Base-by-base conservation (phyloP, 331 rosid genomes). In the Quercus lobata region DNA sequence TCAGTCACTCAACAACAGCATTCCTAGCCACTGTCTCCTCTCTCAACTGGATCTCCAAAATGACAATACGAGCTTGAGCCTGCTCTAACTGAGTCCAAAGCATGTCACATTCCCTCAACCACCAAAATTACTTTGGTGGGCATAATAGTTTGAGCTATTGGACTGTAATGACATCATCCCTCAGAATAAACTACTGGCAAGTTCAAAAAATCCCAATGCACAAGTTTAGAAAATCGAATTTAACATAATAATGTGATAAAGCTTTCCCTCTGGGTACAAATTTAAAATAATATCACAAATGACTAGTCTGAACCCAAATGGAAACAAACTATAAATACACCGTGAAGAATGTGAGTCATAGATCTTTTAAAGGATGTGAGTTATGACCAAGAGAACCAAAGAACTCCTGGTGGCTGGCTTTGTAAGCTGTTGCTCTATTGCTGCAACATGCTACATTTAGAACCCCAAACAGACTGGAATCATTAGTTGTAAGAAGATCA, bases 211-310 rank as follows among this genome's bases (percentile, higher is more conserved):
- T 6, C 60, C 56, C 70, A 63, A 55, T 3, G 69, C 66, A 10
- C 32, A 27, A 78, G 24, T 15, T 63, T 74, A n/a, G 69, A 78
- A 14, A 74, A 27, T 62, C 55, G 37, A 79, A 65, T 46, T 34
- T n/a, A 34, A 65, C 21, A 58, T 37, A 5, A 19, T 12, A 30
- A 53, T 71, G 49, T 30, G 9, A 25, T 68, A 74, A 41, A 56
- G 44, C 60, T 79, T 41, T 68, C 25, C 52, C 72, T 35, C 27
- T 4, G 0, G 2, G 24, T 68, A 21, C 17, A 17, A 46, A 11
- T 17, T 46, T 74, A 49, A 69, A 19, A 82, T 30, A 17, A 79
- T 21, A 60, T 24, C 3, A 29, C 57, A 68, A 4, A 5, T 57
- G 71, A 68, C 19, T 68, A 69, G 19, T 46, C 70, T n/a, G 17